phyloP scores from a whole-genome alignment of 306 rosid genomes.

The Prunus mira region DNA sequence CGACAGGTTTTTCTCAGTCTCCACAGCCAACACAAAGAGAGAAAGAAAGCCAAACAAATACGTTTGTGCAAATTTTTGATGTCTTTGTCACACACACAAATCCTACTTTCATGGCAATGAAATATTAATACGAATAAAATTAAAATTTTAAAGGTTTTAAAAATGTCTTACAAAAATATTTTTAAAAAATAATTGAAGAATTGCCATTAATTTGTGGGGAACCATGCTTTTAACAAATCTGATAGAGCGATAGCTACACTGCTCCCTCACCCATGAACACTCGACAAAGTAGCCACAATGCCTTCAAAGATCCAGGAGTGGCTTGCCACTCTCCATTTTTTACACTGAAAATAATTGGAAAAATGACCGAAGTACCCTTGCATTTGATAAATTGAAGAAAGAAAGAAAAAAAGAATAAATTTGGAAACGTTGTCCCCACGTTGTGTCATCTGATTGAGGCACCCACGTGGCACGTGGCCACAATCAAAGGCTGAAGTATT shows the following conservation, averaged over 20 bases:
- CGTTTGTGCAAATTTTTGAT: neutral
- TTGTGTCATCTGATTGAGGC: conserved; percentile 27
- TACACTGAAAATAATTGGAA: neutral
- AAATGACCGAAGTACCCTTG: conserved; percentile 19
- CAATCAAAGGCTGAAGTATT: conserved; percentile 1
- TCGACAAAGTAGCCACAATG: neutral
- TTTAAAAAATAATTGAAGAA: neutral
- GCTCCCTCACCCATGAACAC: neutral
- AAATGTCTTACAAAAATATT: neutral
- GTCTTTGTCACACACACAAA: neutral
- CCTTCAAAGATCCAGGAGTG: conserved; percentile 26
- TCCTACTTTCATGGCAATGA: neutral
- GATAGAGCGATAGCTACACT: conserved; percentile 12
- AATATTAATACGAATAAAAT: neutral
- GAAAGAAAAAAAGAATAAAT: neutral
- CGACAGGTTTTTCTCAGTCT: conserved; percentile 4
- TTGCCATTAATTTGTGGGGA: conserved; percentile 8
- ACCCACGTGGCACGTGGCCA: conserved; percentile 46
- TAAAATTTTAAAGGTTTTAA: neutral
- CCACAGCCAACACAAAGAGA: neutral
- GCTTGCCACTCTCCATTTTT: conserved; percentile 31
- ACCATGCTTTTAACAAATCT: neutral
- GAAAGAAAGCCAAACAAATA: neutral
- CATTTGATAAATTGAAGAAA: neutral
- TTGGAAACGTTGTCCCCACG: conserved; percentile 33